These are phyloP conservation scores for Laetiporus sulphureus DNA, from an alignment of 1,284 basidiomycete genomes.

Conservation along the genomic window DNA sequence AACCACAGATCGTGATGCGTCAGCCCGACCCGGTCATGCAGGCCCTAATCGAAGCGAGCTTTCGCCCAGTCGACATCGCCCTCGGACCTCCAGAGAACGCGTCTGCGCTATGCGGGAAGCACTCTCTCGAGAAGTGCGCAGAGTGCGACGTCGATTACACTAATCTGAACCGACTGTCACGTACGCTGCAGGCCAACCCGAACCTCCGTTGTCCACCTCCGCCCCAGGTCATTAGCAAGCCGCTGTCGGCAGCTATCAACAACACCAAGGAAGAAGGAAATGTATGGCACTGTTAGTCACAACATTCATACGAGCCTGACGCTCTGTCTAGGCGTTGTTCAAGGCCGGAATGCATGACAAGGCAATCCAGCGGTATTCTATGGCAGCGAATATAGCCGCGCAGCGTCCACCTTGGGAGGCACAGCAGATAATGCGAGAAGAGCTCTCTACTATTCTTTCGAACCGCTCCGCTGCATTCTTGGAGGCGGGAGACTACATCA, in stretches of 20 bases:
- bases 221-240: slow-evolving; percentile 68
- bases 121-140: slow-evolving; percentile 65
- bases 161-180: slow-evolving; percentile 65
- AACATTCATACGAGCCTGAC: neutral
- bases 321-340: slow-evolving; percentile 54
- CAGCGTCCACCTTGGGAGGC: slow-evolving; percentile 90
- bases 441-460: slow-evolving; percentile 82
- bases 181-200: slow-evolving; percentile 64
- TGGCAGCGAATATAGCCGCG: slow-evolving; percentile 77
- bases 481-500: slow-evolving; percentile 71
- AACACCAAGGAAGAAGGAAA: slow-evolving; percentile 89
- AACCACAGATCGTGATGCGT: slow-evolving; percentile 36
- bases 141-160: slow-evolving; percentile 68
- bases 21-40: slow-evolving; percentile 63
- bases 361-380: slow-evolving; percentile 81
- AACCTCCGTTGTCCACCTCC: slow-evolving; percentile 78
- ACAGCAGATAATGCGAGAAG: slow-evolving; percentile 78
- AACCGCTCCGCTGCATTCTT: slow-evolving; percentile 88
- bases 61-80: slow-evolving; percentile 49
- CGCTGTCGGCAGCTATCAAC: slow-evolving; percentile 67
- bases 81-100: slow-evolving; percentile 47
- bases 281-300: slow-evolving; percentile 35
- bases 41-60: slow-evolving; percentile 69
- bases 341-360: slow-evolving; percentile 67
- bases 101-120: slow-evolving; percentile 50